Evolutionary conservation across 176 grass and related monocot genomes (phyloP).

Genomic region (Thalia dealbata): DNA sequence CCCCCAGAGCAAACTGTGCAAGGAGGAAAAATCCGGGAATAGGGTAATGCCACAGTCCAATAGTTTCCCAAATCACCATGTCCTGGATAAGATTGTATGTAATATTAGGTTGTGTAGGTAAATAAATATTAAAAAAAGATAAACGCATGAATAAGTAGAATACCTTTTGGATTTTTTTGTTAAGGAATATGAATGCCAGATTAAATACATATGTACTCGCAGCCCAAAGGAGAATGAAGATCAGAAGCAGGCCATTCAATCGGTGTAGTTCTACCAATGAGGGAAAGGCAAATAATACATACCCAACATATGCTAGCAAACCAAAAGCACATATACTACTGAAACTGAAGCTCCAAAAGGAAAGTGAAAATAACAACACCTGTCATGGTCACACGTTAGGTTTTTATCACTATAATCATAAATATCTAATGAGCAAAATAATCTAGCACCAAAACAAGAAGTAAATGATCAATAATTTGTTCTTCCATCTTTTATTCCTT

Average conservation of each 20-base stretch:
- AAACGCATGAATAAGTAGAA: constrained; percentile 22
- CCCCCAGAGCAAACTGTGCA: constrained; percentile 92
- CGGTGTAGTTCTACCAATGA: constrained; percentile 87
- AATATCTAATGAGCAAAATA: not conserved
- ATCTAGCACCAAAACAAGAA: not conserved
- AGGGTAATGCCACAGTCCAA: constrained; percentile 97
- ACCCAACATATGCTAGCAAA: constrained; percentile 91
- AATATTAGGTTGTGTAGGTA: constrained; percentile 17
- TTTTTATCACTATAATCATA: constrained; percentile 1
- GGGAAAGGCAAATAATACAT: constrained; percentile 91
- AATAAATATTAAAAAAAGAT: not conserved
- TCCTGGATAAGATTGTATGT: constrained; percentile 48
- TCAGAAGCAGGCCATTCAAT: constrained; percentile 84
- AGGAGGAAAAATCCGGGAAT: constrained; percentile 94
- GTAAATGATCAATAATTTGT: not conserved
- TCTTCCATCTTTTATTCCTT: too few relatives aligned
- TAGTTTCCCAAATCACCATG: constrained; percentile 97
- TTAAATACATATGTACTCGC: constrained; percentile 94
- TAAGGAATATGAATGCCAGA: constrained; percentile 91
- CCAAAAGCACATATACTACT: constrained; percentile 92
- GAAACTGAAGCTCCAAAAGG: constrained; percentile 92
- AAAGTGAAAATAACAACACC: constrained; percentile 85
- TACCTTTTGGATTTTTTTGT: constrained; percentile 96
- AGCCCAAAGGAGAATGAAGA: constrained; percentile 92
- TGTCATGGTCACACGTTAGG: constrained; percentile 28